Evolutionary conservation across 2,329 filamentous ascomycete genomes (phyloP), one percentile per base, ranked within the genome.

Genomic region (Geosmithia morbida): DNA sequence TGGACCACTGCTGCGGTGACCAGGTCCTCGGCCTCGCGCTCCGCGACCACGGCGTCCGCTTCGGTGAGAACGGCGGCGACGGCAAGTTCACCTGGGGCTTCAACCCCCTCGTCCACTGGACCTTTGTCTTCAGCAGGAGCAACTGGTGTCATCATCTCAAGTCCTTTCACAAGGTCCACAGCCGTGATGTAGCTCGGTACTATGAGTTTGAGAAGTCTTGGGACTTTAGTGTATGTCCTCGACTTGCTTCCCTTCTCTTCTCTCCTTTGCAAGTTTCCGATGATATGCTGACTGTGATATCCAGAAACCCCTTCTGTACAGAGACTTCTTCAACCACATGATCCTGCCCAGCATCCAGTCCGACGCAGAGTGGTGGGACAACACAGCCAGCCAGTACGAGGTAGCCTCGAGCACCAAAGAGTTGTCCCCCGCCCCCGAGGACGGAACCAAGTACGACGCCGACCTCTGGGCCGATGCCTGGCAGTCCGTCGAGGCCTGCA

Each of bases 141-240:
- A 57, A 57, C 45, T 57, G 55, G 55, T 57, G 55, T 44, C 39
- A 43, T n/a, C 55, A 54, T 5, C 39, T 57, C 37, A 17, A 54
- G 50, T 57, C 55, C 3, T 57, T 52, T 50, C 55, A 57, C 50
- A 56, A 57, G 45, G 52, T 54, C 2, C 55, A 57, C 41, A 56
- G 48, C 41, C 53, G 54, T 17, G 55, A 57, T 33, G 52, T 57
- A 3, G 48, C 52, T 4, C 47, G 45, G 22, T 57, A 56, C 46
- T 54, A 51, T 45, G 51, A 55, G 22, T 39, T 57, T 13, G 54
- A 57, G 47, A 50, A 49, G 40, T 37, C 40, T 16, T 57, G 55
- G 55, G 53, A 57, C 46, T 56, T 52, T 41, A 47, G 14, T 33
- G 53, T 52, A 52, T 40, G 46, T 42, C 8, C 8, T 26, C 8